A percentile compares a stretch with the other conserved stretches of the same genome.
Conservation (phyloP, 768 basidiomycete species). For the Gloeophyllum trabeum region DNA sequence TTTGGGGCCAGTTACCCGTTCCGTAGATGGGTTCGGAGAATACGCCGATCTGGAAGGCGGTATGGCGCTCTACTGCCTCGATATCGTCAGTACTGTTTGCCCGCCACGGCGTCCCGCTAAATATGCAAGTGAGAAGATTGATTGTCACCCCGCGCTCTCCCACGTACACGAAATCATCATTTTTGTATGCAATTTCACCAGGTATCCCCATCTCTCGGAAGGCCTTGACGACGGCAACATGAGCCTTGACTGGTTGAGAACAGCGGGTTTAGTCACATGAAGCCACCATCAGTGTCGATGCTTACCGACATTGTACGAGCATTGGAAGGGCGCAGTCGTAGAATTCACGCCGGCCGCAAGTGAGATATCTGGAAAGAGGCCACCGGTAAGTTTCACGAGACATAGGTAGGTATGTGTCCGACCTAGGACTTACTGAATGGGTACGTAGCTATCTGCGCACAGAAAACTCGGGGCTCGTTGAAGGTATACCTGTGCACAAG, state of each 20-base stretch:
- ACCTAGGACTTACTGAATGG: constrained; percentile 29
- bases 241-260: constrained; percentile 34
- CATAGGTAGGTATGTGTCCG: too few relatives aligned
- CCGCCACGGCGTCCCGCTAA: constrained; percentile 35
- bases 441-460: constrained; percentile 23
- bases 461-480: constrained; percentile 38
- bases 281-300: too few relatives aligned
- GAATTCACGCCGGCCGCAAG: constrained; percentile 29
- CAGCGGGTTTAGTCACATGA: too few relatives aligned
- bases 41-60: constrained; percentile 36
- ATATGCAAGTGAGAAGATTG: background rate
- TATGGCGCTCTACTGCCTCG: constrained; percentile 35
- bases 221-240: constrained; percentile 37
- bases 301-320: constrained; percentile 31
- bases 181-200: constrained; percentile 43
- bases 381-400: background rate
- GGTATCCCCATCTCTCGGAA: constrained; percentile 37
- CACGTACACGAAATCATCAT: constrained; percentile 35
- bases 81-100: constrained; percentile 31
- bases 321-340: constrained; percentile 32
- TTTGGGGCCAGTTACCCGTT: constrained; percentile 40
- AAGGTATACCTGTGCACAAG: too few relatives aligned
- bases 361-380: constrained; percentile 21
- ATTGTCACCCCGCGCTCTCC: background rate
- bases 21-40: constrained; percentile 40